Conservation (phyloP, 1,284 basidiomycete genomes). For the Kwoniella shivajii region DNA sequence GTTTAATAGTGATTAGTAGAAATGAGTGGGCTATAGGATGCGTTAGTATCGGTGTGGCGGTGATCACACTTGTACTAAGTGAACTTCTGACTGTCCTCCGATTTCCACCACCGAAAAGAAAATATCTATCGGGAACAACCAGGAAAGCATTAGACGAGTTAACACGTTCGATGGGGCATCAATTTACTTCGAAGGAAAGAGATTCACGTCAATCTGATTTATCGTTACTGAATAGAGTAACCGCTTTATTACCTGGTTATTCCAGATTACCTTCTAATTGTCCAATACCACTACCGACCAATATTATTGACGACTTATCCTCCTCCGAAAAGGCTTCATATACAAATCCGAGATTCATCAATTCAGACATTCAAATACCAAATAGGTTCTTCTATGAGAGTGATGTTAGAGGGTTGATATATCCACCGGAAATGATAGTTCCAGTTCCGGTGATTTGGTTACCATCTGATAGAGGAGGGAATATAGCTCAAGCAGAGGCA, state of each 20-base stretch:
- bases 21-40: conserved; percentile 70
- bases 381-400: too few species aligned
- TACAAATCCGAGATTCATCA: conserved; percentile 17
- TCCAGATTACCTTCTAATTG: conserved; percentile 25
- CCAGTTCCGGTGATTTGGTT: conserved; percentile 77
- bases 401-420: conserved; percentile 65
- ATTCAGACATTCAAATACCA: too few species aligned
- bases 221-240: conserved; percentile 21
- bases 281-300: conserved; percentile 58
- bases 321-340: conserved; percentile 65
- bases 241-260: conserved; percentile 24
- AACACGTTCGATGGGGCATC: not conserved
- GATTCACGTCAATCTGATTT: conserved; percentile 22
- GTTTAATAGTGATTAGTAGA: conserved; percentile 68
- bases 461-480: conserved; percentile 68
- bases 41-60: conserved; percentile 62
- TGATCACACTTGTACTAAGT: conserved; percentile 46
- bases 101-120: not conserved
- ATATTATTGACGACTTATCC: conserved; percentile 72
- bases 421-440: conserved; percentile 75
- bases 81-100: conserved; percentile 27
- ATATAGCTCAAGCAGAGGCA: conserved; percentile 55
- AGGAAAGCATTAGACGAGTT: conserved; percentile 12
- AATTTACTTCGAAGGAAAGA: not conserved
- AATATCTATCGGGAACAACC: conserved; percentile 1